These are phyloP conservation scores for Isabelozyma rhagii DNA, from an alignment of 805 yeast genomes.

Conservation along the genomic window DNA sequence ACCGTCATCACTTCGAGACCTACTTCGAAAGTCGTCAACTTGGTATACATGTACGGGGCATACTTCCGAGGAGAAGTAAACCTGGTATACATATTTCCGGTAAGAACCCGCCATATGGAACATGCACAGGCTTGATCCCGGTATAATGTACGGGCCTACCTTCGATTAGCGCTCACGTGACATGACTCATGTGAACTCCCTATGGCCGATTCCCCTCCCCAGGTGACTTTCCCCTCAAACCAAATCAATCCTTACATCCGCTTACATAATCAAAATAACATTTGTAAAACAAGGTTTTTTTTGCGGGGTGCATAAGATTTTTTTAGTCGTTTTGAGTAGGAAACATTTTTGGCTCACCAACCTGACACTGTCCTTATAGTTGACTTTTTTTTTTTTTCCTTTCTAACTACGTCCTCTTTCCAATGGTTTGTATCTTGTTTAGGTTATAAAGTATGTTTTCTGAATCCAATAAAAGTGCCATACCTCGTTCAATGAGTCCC, in stretches of 20 bases:
- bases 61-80: too few relatives aligned
- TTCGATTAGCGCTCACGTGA: not conserved
- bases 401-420: not conserved
- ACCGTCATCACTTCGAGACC: too few relatives aligned
- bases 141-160: not conserved
- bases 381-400: not conserved
- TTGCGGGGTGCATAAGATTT: not conserved
- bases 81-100: too few relatives aligned
- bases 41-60: too few relatives aligned
- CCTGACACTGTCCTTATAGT: not conserved
- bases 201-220: not conserved
- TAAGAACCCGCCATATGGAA: too few relatives aligned
- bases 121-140: too few relatives aligned
- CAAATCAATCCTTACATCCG: not conserved
- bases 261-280: not conserved
- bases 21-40: too few relatives aligned
- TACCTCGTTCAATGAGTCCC: not conserved
- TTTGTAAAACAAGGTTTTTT: not conserved
- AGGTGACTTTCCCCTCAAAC: not conserved
- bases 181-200: not conserved
- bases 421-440: not conserved
- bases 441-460: not conserved
- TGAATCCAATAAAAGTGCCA: not conserved
- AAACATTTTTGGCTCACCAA: not conserved
- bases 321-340: not conserved